Evolutionary conservation across 208 protist genomes (phyloP).

Genomic region (Novymonas esmeraldas): DNA sequence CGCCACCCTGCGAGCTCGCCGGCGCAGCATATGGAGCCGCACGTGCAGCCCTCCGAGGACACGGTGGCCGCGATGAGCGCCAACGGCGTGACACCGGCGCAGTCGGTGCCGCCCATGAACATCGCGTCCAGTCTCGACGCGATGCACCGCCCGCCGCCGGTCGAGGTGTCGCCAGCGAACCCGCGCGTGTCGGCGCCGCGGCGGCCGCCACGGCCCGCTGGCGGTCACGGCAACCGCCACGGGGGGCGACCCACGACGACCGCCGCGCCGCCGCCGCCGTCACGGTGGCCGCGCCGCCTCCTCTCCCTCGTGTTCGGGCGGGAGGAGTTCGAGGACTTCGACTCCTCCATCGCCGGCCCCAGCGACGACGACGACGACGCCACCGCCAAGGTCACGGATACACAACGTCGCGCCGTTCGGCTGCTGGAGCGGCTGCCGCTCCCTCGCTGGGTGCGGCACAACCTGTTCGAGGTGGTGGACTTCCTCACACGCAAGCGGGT

Average conservation of each 20-base stretch:
- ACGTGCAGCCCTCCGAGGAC: constrained; percentile 9
- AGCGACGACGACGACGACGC: too few relatives aligned
- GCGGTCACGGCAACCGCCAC: background rate
- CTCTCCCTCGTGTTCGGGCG: constrained; percentile 17
- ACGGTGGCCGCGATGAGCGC: constrained; percentile 12
- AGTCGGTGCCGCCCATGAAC: constrained; percentile 6
- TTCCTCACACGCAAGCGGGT: constrained; percentile 63
- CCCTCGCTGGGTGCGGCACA: constrained; percentile 34
- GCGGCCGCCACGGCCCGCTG: background rate
- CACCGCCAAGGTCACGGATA: constrained; percentile 16
- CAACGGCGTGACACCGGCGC: constrained; percentile 9
- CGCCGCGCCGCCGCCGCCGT: background rate
- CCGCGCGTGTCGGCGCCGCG: constrained; percentile 10
- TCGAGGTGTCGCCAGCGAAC: constrained; percentile 14
- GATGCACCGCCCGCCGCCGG: constrained; percentile 14
- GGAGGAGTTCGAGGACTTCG: constrained; percentile 43
- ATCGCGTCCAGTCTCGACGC: constrained; percentile 8
- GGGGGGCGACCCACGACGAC: background rate
- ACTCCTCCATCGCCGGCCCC: background rate
- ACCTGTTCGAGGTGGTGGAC: constrained; percentile 51
- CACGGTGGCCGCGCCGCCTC: constrained; percentile 13
- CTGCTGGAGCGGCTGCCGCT: constrained; percentile 34
- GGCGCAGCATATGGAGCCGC: constrained; percentile 7
- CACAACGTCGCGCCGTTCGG: constrained; percentile 22
- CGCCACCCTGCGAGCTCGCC: constrained; percentile 1